A percentile compares a stretch with the other conserved stretches of the same genome.
These are phyloP conservation scores for Crotalaria pallida DNA, from an alignment of 306 rosid genomes.

Conservation along the genomic window DNA sequence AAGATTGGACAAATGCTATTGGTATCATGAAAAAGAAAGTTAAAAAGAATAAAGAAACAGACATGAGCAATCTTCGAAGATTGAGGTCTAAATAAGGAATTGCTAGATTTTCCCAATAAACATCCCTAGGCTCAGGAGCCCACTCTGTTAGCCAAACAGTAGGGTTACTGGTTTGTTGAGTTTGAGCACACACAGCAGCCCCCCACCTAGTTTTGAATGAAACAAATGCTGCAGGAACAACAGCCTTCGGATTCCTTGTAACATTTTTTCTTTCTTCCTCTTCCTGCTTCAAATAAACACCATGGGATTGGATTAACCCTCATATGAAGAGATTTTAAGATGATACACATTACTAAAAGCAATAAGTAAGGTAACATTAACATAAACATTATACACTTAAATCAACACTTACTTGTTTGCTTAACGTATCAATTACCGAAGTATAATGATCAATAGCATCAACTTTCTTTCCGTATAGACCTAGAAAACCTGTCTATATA, in stretches of 20 bases:
- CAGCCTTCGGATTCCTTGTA: conserved; percentile 46
- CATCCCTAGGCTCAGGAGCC: conserved; percentile 93
- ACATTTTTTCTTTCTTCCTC: conserved; percentile 66
- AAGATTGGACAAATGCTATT: conserved; percentile 82
- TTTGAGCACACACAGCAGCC: conserved; percentile 94
- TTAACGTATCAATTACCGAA: conserved; percentile 36
- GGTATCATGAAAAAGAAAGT: conserved; percentile 87
- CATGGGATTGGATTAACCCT: background rate
- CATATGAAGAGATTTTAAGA: background rate
- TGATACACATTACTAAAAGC: background rate
- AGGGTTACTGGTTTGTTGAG: conserved; percentile 79
- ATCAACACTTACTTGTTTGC: conserved; percentile 50
- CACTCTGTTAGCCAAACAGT: conserved; percentile 91
- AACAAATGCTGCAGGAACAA: conserved; percentile 90
- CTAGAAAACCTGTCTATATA: conserved; percentile 79
- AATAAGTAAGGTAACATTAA: background rate
- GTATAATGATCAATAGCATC: conserved; percentile 70
- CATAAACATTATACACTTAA: background rate
- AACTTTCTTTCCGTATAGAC: conserved; percentile 55
- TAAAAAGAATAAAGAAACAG: conserved; percentile 49
- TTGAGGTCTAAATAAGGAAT: conserved; percentile 77
- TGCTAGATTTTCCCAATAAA: conserved; percentile 81
- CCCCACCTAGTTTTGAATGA: conserved; percentile 86
- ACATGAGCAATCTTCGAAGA: conserved; percentile 57
- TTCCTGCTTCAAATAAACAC: conserved; percentile 56